These are phyloP conservation scores for Aspergillus affinis DNA, from an alignment of 495 filamentous ascomycete species.

Conservation along the genomic window DNA sequence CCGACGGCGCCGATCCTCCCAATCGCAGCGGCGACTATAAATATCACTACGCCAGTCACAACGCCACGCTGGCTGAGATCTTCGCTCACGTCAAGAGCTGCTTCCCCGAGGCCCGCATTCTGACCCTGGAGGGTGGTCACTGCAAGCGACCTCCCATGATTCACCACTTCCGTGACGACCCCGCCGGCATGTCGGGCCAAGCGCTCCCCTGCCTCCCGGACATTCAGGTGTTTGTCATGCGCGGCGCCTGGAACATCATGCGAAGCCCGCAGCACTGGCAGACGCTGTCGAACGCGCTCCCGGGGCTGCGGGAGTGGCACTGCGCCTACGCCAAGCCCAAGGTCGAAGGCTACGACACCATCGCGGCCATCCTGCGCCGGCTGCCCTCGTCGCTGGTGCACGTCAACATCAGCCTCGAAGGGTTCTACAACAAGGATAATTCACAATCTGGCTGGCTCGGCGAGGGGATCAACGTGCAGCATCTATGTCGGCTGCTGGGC, in stretches of 20 bases:
- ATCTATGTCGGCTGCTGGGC: conserved; percentile 59
- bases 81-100: conserved; percentile 56
- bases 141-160: conserved; percentile 68
- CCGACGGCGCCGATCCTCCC: conserved; percentile 34
- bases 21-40: conserved; percentile 39
- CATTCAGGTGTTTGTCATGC: conserved; percentile 64
- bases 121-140: conserved; percentile 76
- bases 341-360: conserved; percentile 63
- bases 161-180: conserved; percentile 47
- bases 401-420: conserved; percentile 66
- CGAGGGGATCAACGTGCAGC: conserved; percentile 22
- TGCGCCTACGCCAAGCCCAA: conserved; percentile 69
- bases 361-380: conserved; percentile 55
- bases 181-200: conserved; percentile 23
- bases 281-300: conserved; percentile 57
- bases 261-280: conserved; percentile 63
- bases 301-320: conserved; percentile 68
- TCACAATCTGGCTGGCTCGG: conserved; percentile 27
- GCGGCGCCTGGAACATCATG: conserved; percentile 75
- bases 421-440: conserved; percentile 60
- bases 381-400: conserved; percentile 55
- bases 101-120: conserved; percentile 59
- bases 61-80: conserved; percentile 66
- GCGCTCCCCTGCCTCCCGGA: conserved; percentile 42
- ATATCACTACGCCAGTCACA: conserved; percentile 52